These are phyloP conservation scores for Saksenaea vasiformis DNA, from an alignment of 371 early-diverging fungal genomes.

Conservation along the genomic window DNA sequence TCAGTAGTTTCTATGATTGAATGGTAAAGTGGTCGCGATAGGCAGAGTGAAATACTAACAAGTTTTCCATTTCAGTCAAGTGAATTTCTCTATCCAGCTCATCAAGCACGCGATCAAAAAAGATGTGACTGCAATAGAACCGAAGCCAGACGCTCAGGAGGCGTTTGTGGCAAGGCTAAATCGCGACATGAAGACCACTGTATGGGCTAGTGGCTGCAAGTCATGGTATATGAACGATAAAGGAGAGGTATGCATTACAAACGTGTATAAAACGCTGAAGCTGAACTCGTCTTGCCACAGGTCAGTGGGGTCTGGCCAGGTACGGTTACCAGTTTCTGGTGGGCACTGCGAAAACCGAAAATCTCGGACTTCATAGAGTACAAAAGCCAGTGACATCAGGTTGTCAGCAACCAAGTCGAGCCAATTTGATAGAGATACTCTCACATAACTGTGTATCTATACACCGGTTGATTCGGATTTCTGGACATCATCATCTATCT, in stretches of 20 bases:
- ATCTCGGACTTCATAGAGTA: conserved; percentile 5
- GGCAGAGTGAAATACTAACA: not conserved
- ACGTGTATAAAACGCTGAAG: not conserved
- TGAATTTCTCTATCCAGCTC: conserved; percentile 19
- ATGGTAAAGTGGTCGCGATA: conserved; percentile 6
- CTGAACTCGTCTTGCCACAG: not conserved
- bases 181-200: conserved; percentile 19
- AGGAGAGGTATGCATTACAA: conserved; percentile 22
- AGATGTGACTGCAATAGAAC: conserved; percentile 23
- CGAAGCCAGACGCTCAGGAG: conserved; percentile 18
- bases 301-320: conserved; percentile 11
- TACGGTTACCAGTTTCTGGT: conserved; percentile 14
- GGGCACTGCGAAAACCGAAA: conserved; percentile 11
- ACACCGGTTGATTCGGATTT: too few relatives aligned
- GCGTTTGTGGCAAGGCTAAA: conserved; percentile 19
- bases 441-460: too few relatives aligned
- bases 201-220: conserved; percentile 26
- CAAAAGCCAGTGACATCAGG: not conserved
- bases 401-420: too few relatives aligned
- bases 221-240: conserved; percentile 27
- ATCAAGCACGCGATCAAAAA: conserved; percentile 18
- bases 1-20: conserved; percentile 22
- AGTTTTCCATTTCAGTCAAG: conserved; percentile 21
- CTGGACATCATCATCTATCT: too few relatives aligned
- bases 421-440: too few relatives aligned